phyloP scores from a whole-genome alignment of 257 asterid genomes.

The Primulina eburnea region DNA sequence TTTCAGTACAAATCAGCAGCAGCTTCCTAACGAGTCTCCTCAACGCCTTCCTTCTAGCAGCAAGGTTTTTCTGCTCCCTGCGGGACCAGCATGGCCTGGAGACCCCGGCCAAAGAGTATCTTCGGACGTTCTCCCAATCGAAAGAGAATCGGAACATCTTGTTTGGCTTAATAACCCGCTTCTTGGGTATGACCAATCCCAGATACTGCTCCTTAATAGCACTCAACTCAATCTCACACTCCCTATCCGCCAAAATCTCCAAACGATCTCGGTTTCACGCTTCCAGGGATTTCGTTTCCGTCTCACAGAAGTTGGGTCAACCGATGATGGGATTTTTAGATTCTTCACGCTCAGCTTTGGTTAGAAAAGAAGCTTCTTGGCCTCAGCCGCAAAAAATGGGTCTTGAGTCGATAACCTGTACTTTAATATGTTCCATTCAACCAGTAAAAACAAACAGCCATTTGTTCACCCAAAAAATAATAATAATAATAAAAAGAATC shows the following conservation, averaged over 20 bases:
- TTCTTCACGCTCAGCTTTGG: too few relatives aligned
- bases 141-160: conserved; percentile 53
- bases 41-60: conserved; percentile 27
- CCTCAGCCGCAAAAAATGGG: too few relatives aligned
- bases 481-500: too few relatives aligned
- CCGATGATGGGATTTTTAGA: too few relatives aligned
- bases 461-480: too few relatives aligned
- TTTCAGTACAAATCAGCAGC: conserved; percentile 47
- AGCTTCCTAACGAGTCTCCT: conserved; percentile 50
- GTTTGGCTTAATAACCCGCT: conserved; percentile 49
- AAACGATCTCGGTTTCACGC: conserved; percentile 46
- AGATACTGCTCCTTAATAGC: conserved; percentile 52
- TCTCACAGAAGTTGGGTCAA: too few relatives aligned
- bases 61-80: conserved; percentile 56
- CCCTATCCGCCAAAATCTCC: conserved; percentile 41
- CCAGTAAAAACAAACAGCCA: too few relatives aligned
- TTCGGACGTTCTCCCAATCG: conserved; percentile 60
- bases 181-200: conserved; percentile 57
- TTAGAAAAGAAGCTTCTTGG: too few relatives aligned
- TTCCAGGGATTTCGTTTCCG: conserved; percentile 21
- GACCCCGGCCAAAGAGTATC: conserved; percentile 59
- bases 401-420: too few relatives aligned
- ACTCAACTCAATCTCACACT: conserved; percentile 48
- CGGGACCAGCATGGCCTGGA: conserved; percentile 50
- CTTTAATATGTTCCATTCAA: too few relatives aligned